Evolutionary conservation across 1,284 basidiomycete genomes (phyloP).

Genomic region (Spongispora temasekensis): DNA sequence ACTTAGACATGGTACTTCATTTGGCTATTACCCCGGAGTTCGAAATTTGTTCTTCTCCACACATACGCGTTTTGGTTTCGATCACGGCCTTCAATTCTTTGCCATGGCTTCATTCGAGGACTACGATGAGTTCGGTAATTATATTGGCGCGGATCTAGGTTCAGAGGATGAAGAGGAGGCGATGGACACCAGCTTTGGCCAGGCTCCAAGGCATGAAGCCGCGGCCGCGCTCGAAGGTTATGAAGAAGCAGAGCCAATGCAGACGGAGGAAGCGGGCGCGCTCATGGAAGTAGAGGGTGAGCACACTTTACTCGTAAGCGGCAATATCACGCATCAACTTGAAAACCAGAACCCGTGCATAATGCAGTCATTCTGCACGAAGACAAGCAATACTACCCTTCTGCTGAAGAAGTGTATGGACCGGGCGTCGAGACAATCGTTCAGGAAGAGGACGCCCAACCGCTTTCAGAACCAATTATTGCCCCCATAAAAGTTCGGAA

Average conservation of each 20-base stretch:
- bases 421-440: slow-evolving; percentile 95
- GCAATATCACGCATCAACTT: slow-evolving; percentile 3
- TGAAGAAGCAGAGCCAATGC: slow-evolving; percentile 65
- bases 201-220: slow-evolving; percentile 36
- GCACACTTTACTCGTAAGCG: slow-evolving; percentile 25
- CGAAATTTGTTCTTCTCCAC: slow-evolving; percentile 29
- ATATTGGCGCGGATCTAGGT: slow-evolving; percentile 90
- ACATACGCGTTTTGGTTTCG: slow-evolving; percentile 22
- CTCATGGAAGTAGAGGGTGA: slow-evolving; percentile 83
- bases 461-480: slow-evolving; percentile 92
- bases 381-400: slow-evolving; percentile 98
- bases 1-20: no score
- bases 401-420: slow-evolving; percentile 91
- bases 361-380: slow-evolving; percentile 94
- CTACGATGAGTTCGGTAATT: slow-evolving; percentile 94
- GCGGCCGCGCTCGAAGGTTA: slow-evolving; percentile 73
- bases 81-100: slow-evolving; percentile 6
- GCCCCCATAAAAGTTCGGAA: slow-evolving; percentile 92
- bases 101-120: slow-evolving; percentile 81
- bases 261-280: slow-evolving; percentile 57
- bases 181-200: slow-evolving; percentile 50
- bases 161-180: slow-evolving; percentile 77
- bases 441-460: slow-evolving; percentile 98
- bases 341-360: slow-evolving; percentile 60
- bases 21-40: slow-evolving; percentile 32